Evolutionary conservation across 2,329 filamentous ascomycete species (phyloP), one percentile per base, ranked within the genome.

Genomic region (Colletotrichum sp.): DNA sequence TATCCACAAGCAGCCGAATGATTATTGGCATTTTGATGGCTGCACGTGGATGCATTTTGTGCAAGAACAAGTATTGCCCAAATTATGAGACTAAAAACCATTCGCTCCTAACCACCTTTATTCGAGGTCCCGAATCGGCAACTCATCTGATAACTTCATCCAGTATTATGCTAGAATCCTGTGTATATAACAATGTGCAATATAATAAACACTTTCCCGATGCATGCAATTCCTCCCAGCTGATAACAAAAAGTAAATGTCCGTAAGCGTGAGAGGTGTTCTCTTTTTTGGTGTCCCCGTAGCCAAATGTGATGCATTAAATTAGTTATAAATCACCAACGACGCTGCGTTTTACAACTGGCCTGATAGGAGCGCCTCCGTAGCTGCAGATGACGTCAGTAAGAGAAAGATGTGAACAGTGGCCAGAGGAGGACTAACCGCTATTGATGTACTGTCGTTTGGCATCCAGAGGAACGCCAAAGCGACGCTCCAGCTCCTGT

Each of bases 371-470:
- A 96, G 89, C 68, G 94, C 94, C 85, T 96, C 95, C 74, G 95
- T 96, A 79, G 95, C 95, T 91, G 80, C 26, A 36, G 21, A 52
- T 28, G 9, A 68, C 61, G 78, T 82, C 77, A 82, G 65, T 71
- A 70, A 66, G 68, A 28, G 52, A 77, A 69, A 65, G 26, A 59
- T n/a, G 26, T 70, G 13, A 34, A 26, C 71, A 16, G 76, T 64
- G 26, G 10, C 21, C 8, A 52, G 43, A 10, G n/a, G 10, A 55
- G 64, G 78, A 91, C 94, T 87, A 93, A 96, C 95, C 95, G 87
- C 93, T 96, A 84, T 96, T 96, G 83, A 99, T 99, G 85, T 98
- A 99, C 74, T 95, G 92, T 85, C 96, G 94, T 90, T 95, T 98
- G 70, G 93, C 89, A 83, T 99, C 96, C 75, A 99, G 90, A 75